Conservation (phyloP, 2,329 filamentous ascomycete species). For the Colletotrichum limetticola region DNA sequence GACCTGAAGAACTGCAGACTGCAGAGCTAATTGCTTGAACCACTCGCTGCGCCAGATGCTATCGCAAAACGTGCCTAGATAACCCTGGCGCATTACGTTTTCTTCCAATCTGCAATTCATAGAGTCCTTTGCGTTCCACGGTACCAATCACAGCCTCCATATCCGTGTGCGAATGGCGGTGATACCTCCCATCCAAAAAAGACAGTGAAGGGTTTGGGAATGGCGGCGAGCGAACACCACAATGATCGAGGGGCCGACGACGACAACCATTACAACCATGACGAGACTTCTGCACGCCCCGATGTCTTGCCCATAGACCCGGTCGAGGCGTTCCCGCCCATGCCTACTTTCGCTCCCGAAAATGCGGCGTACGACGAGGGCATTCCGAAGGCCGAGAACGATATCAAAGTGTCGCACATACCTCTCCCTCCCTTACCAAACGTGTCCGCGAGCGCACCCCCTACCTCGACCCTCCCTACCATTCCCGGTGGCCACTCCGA, state of each 20-base stretch:
- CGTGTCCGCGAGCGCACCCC: slow-evolving; percentile 30
- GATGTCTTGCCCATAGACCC: slow-evolving; percentile 8
- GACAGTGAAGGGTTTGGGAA: slow-evolving; percentile 31
- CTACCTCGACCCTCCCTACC: slow-evolving; percentile 32
- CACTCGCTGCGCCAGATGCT: not conserved
- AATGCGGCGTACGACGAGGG: not conserved
- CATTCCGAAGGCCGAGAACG: slow-evolving; percentile 6
- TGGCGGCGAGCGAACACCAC: slow-evolving; percentile 22
- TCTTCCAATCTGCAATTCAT: not conserved
- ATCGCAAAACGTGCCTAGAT: not conserved
- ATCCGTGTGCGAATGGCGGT: slow-evolving; percentile 28
- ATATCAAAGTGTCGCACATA: slow-evolving; percentile 30
- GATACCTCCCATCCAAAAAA: slow-evolving; percentile 1
- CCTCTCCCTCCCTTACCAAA: slow-evolving; percentile 24
- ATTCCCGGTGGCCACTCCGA: slow-evolving; percentile 34
- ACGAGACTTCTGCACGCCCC: not conserved
- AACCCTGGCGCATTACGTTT: not conserved
- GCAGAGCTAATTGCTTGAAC: slow-evolving; percentile 22
- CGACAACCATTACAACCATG: slow-evolving; percentile 25
- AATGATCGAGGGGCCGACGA: slow-evolving; percentile 16
- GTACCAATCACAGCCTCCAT: not conserved
- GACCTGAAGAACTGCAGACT: slow-evolving; percentile 31
- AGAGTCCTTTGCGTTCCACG: not conserved
- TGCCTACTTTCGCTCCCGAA: slow-evolving; percentile 28
- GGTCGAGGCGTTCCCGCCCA: slow-evolving; percentile 23